Evolutionary conservation across 2,329 filamentous ascomycete genomes (phyloP), one percentile per base, ranked within the genome.

Genomic region (Thielaviopsis populi): DNA sequence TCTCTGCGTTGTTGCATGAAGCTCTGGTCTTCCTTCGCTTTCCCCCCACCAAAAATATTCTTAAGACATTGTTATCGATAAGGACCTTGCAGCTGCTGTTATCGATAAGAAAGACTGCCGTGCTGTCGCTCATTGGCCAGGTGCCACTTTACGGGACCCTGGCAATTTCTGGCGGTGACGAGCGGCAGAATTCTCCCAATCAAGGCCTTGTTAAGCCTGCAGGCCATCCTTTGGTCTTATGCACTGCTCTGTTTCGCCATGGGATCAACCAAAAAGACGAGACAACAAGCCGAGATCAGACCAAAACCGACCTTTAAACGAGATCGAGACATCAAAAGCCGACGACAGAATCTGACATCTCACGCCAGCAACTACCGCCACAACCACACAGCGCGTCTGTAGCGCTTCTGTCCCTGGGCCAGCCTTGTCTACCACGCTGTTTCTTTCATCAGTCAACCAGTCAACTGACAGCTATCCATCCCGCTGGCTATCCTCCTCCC

Each of bases 141-240:
- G 41, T 11, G 40, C 59, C 59, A 43, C 59, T 56, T 30, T 41
- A 62, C 56, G 37, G 27, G 6, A n/a, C 48, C 15, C 46, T 15
- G 11, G 19, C 27, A 59, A 30, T 27, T 15, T 19, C 15, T 37
- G 42, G 63, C 63, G 63, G 63, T 64, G 43, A 61, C 17, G 2
- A 46, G 27, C 17, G 63, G 63, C 58, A 64, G n/a, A 64, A 61
- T 33, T n/a, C n/a, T 5, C 37, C 46, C 41, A 42, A 27, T 19
- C 48, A 30, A 13, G 33, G 10, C 50, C 22, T 41, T 40, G n/a
- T 22, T 48, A n/a, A 27, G 10, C 40, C 42, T 61, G 17, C 30
- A 17, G 17, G 30, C 24, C 43, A 33, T 60, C 58, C 40, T 42
- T 60, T 30, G 17, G 27, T 61, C 30, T 30, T 22, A 40, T 59